These are phyloP conservation scores for Xylaria longipes DNA, from an alignment of 495 filamentous ascomycete genomes.

Conservation along the genomic window DNA sequence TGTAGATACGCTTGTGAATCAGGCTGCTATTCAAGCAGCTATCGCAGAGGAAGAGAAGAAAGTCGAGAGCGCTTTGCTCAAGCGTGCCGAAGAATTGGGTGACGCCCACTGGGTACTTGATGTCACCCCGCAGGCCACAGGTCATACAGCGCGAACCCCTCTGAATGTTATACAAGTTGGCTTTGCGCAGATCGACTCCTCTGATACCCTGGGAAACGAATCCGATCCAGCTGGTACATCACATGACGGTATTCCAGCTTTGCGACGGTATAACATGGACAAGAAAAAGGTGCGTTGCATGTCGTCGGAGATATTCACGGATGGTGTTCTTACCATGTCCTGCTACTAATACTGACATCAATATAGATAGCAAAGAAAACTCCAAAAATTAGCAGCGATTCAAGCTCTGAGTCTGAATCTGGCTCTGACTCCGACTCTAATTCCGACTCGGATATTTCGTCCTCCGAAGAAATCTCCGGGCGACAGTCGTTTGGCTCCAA, in stretches of 20 bases:
- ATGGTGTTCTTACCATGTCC: neutral
- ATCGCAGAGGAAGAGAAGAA: conserved; percentile 77
- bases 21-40: conserved; percentile 67
- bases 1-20: conserved; percentile 47
- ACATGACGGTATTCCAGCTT: conserved; percentile 29
- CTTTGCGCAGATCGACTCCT: conserved; percentile 55
- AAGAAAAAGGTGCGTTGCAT: conserved; percentile 40
- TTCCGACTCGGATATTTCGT: conserved; percentile 30
- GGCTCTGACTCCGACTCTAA: conserved; percentile 30
- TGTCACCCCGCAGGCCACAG: conserved; percentile 30
- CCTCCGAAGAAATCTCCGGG: conserved; percentile 23
- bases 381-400: conserved; percentile 21
- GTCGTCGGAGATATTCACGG: neutral
- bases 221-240: conserved; percentile 39
- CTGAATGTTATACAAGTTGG: conserved; percentile 56
- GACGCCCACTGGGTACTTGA: conserved; percentile 90
- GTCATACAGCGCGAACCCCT: conserved; percentile 35
- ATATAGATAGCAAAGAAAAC: conserved; percentile 26
- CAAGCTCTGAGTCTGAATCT: conserved; percentile 22
- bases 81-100: conserved; percentile 73
- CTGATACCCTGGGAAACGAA: conserved; percentile 38
- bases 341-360: conserved; percentile 19
- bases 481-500: conserved; percentile 30
- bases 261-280: conserved; percentile 53
- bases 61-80: conserved; percentile 71